A percentile compares a stretch with the other conserved stretches of the same genome.
Evolutionary conservation across 805 yeast genomes (phyloP).

Genomic region (Brettanomyces custersianus): DNA sequence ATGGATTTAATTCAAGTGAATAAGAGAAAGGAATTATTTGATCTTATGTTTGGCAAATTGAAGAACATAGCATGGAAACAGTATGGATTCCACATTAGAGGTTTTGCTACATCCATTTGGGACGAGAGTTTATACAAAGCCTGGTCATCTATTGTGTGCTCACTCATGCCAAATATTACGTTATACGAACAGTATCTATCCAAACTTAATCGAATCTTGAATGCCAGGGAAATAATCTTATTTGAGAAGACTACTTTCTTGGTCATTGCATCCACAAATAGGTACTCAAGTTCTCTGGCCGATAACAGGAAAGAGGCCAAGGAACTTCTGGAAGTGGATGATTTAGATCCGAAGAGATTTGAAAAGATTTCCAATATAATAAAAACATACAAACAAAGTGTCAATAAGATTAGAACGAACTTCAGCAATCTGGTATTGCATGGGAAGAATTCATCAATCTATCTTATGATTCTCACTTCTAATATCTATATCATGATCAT

Average conservation of each 20-base stretch:
- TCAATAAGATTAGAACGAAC: conserved; percentile 77
- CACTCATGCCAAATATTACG: conserved; percentile 86
- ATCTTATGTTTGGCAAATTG: conserved; percentile 74
- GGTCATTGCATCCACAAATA: conserved; percentile 56
- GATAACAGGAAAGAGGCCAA: conserved; percentile 7
- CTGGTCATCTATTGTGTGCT: conserved; percentile 94
- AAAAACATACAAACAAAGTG: conserved; percentile 89
- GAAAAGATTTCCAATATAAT: conserved; percentile 91
- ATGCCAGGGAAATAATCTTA: conserved; percentile 82
- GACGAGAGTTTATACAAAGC: conserved; percentile 94
- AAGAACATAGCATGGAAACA: conserved; percentile 61
- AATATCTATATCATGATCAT: conserved; percentile 31
- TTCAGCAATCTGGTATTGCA: conserved; percentile 69
- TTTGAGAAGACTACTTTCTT: conserved; percentile 92
- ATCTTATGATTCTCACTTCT: conserved; percentile 25
- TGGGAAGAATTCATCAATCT: conserved; percentile 32
- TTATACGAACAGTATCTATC: conserved; percentile 67
- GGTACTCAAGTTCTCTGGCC: conserved; percentile 6
- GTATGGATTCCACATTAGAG: conserved; percentile 54
- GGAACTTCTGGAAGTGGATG: conserved; percentile 5
- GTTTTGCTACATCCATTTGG: conserved; percentile 96
- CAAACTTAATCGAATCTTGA: conserved; percentile 61
- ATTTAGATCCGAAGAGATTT: conserved; percentile 81
- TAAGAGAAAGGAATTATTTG: conserved; percentile 75
- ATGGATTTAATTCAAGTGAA: conserved; percentile 92